Conservation (phyloP, 2,329 filamentous ascomycete species). For the Fusarium coicis region DNA sequence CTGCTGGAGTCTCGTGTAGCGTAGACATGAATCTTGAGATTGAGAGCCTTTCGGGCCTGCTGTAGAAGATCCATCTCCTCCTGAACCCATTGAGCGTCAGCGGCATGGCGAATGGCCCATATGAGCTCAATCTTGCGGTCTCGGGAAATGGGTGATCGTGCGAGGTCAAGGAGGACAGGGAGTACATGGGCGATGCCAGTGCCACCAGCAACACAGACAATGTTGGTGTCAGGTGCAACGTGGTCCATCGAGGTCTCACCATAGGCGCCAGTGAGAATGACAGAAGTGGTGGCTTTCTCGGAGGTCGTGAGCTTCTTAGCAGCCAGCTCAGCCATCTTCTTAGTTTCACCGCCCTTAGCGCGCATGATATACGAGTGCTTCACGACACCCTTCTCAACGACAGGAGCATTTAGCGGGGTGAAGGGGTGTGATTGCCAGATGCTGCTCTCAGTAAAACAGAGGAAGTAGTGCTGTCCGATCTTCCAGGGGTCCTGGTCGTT, state of each 20-base stretch:
- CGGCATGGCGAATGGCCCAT: conserved; percentile 68
- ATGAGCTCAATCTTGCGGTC: conserved; percentile 68
- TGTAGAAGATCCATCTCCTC: conserved; percentile 64
- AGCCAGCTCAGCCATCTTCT: conserved; percentile 60
- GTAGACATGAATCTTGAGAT: conserved; percentile 66
- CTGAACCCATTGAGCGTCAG: conserved; percentile 68
- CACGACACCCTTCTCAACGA: conserved; percentile 52
- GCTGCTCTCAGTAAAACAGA: conserved; percentile 73
- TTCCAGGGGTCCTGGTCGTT: conserved; percentile 71
- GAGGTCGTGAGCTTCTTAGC: conserved; percentile 49
- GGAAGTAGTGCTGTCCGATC: conserved; percentile 77
- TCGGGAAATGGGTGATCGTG: conserved; percentile 55
- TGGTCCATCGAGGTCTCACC: conserved; percentile 61
- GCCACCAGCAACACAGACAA: conserved; percentile 54
- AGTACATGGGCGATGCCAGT: conserved; percentile 55
- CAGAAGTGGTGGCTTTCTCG: conserved; percentile 56
- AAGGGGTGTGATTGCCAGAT: conserved; percentile 81
- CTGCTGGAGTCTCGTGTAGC: conserved; percentile 63
- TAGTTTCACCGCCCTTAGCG: conserved; percentile 69
- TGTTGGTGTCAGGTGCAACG: conserved; percentile 53
- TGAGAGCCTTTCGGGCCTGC: conserved; percentile 49
- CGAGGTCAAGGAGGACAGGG: conserved; percentile 49
- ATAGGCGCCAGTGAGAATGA: conserved; percentile 73
- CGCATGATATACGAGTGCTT: conserved; percentile 68
- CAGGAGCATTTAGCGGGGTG: conserved; percentile 68